These are phyloP conservation scores for Erysimum cheiri DNA, from an alignment of 441 rosid species.

Conservation along the genomic window DNA sequence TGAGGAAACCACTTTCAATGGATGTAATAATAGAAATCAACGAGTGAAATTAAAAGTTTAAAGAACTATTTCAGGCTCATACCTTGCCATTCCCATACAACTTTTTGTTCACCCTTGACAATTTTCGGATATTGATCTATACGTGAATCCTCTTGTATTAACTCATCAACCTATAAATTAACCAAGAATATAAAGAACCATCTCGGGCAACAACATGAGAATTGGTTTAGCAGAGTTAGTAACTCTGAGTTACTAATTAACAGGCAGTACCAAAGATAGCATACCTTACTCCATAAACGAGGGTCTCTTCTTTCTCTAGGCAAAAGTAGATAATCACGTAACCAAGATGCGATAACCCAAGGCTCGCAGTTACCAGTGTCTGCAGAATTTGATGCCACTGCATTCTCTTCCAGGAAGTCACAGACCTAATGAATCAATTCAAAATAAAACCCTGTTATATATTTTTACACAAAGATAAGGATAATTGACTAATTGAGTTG, in stretches of 20 bases:
- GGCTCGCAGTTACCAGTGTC: conserved; percentile 60
- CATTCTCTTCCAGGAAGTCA: conserved; percentile 87
- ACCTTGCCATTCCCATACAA: conserved; percentile 99
- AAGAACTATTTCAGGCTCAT: conserved; percentile 19
- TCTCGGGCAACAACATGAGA: not conserved
- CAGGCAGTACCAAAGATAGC: not conserved
- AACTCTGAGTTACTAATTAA: not conserved
- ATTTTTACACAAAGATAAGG: conserved; percentile 7
- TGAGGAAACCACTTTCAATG: conserved; percentile 17
- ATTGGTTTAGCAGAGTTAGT: too few species aligned
- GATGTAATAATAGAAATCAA: conserved; percentile 1
- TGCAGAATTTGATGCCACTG: conserved; percentile 57
- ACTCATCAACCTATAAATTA: conserved; percentile 75
- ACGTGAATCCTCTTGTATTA: conserved; percentile 88
- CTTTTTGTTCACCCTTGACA: conserved; percentile 90
- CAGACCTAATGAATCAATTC: conserved; percentile 59
- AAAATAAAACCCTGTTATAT: not conserved
- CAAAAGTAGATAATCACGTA: conserved; percentile 84
- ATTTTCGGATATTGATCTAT: conserved; percentile 81
- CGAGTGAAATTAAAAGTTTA: not conserved
- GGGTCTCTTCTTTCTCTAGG: conserved; percentile 90
- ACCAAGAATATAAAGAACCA: conserved; percentile 21
- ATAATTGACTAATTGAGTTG: not conserved
- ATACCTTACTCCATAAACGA: conserved; percentile 79
- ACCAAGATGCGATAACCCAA: conserved; percentile 85